Percentiles rank a stretch among this genome's conserved stretches.
These are phyloP conservation scores for Selaginella tamariscina DNA, from an alignment of 75 land plant genomes.

Conservation along the genomic window DNA sequence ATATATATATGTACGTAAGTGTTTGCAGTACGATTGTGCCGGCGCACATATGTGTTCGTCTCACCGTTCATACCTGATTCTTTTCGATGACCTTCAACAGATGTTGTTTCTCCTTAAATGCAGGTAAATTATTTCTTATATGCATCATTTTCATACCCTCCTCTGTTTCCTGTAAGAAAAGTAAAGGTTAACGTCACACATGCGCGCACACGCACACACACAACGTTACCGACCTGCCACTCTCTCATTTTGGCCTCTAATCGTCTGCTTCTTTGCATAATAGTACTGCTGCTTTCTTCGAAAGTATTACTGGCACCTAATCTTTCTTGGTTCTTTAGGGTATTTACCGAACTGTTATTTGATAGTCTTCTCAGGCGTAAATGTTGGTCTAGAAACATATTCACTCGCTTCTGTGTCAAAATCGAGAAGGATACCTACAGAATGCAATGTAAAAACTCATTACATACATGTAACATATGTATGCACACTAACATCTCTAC, in stretches of 20 bases:
- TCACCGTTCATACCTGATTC: conserved; percentile 53
- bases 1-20: not conserved
- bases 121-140: conserved; percentile 61
- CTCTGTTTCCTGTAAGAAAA: conserved; percentile 50
- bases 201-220: too few relatives aligned
- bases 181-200: not conserved
- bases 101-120: conserved; percentile 61
- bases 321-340: not conserved
- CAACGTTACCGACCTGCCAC: conserved; percentile 22
- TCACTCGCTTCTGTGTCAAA: conserved; percentile 15
- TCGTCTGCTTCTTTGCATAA: conserved; percentile 15
- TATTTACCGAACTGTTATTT: not conserved
- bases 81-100: conserved; percentile 61
- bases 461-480: not conserved
- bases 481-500: conserved; percentile 35
- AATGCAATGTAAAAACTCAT: not conserved
- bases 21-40: not conserved
- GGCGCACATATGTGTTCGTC: not conserved
- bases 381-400: conserved; percentile 16
- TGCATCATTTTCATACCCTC: conserved; percentile 78
- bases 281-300: not conserved
- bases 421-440: conserved; percentile 18
- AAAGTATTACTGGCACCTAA: not conserved
- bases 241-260: conserved; percentile 22
- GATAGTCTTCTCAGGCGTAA: conserved; percentile 12